phyloP scores from a whole-genome alignment of 2,329 filamentous ascomycete genomes.

The Fusarium cyanostomum region DNA sequence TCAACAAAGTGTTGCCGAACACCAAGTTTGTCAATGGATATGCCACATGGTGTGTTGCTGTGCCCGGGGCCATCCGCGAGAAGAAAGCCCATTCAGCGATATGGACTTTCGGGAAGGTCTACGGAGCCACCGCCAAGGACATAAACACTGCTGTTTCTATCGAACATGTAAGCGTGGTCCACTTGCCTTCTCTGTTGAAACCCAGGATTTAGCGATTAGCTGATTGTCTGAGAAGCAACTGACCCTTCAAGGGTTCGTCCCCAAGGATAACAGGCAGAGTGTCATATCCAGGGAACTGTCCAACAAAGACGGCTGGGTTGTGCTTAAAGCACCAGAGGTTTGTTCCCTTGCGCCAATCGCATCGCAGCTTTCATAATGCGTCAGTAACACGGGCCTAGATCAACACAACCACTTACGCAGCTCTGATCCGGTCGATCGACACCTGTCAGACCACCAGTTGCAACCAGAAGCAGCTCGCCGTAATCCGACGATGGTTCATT shows the following conservation, averaged over 20 bases:
- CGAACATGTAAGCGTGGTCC: not conserved
- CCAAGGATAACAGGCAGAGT: conserved; percentile 8
- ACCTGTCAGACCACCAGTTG: not conserved
- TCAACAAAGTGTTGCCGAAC: conserved; percentile 5
- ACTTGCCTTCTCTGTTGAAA: not conserved
- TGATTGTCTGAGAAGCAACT: conserved; percentile 1
- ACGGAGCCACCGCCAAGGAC: not conserved
- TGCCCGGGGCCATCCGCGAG: conserved; percentile 9
- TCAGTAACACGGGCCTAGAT: conserved; percentile 6
- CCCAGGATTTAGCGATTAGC: not conserved
- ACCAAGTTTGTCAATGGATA: conserved; percentile 13
- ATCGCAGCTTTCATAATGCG: rapidly evolving
- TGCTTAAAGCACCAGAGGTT: conserved; percentile 23
- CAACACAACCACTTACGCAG: conserved; percentile 4
- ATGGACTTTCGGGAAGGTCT: conserved; percentile 20
- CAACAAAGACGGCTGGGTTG: conserved; percentile 26
- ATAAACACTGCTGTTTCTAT: not conserved
- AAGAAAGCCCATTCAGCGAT: conserved; percentile 12
- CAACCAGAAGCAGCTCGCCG: not conserved
- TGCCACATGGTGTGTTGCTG: conserved; percentile 2
- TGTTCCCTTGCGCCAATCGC: rapidly evolving
- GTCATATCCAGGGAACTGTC: conserved; percentile 13
- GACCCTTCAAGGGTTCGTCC: not conserved
- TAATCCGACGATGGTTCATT: conserved; percentile 11
- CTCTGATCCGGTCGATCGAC: not conserved